Evolutionary conservation across 2,329 filamentous ascomycete species (phyloP).

Genomic region (Macrophomina pseudophaseolina): DNA sequence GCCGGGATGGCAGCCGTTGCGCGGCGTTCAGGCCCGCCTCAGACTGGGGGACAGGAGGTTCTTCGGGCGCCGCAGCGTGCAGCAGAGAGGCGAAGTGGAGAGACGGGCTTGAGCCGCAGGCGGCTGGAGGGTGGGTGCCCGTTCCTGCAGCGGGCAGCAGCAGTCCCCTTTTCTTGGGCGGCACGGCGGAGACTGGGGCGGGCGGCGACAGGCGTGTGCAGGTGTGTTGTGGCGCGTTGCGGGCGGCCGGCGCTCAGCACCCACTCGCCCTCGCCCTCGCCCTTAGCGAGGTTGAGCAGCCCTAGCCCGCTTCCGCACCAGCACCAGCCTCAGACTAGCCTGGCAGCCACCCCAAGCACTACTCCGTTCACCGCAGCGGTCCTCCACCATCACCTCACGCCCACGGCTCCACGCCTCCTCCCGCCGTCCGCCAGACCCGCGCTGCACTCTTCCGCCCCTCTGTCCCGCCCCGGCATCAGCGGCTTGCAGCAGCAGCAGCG

Average conservation of each 20-base stretch:
- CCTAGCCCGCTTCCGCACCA: slow-evolving; percentile 11
- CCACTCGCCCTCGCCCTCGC: slow-evolving; percentile 1
- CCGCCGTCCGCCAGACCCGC: slow-evolving; percentile 16
- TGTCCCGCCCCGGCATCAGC: slow-evolving; percentile 7
- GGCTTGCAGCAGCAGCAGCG: slow-evolving; percentile 21
- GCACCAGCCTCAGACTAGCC: slow-evolving; percentile 15
- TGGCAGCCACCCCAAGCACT: slow-evolving; percentile 22
- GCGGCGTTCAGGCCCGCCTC: slow-evolving; percentile 18
- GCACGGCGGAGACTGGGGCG: slow-evolving; percentile 2
- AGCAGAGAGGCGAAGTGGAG: neutral
- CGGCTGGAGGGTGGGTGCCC: neutral
- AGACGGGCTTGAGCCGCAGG: neutral
- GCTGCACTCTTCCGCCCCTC: slow-evolving; percentile 14
- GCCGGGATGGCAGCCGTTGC: slow-evolving; percentile 21
- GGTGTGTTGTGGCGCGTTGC: slow-evolving; percentile 14
- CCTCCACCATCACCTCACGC: slow-evolving; percentile 21
- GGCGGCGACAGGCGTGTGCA: slow-evolving; percentile 5
- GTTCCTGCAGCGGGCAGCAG: slow-evolving; percentile 14
- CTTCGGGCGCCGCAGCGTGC: neutral
- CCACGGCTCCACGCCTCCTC: slow-evolving; percentile 24
- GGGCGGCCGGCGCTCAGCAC: neutral
- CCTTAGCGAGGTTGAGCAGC: slow-evolving; percentile 9
- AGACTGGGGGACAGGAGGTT: neutral
- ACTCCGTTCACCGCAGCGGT: slow-evolving; percentile 19
- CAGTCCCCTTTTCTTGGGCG: slow-evolving; percentile 15